Base-by-base conservation (phyloP, 176 grass and related monocot species). In the Neostapfia colusana region DNA sequence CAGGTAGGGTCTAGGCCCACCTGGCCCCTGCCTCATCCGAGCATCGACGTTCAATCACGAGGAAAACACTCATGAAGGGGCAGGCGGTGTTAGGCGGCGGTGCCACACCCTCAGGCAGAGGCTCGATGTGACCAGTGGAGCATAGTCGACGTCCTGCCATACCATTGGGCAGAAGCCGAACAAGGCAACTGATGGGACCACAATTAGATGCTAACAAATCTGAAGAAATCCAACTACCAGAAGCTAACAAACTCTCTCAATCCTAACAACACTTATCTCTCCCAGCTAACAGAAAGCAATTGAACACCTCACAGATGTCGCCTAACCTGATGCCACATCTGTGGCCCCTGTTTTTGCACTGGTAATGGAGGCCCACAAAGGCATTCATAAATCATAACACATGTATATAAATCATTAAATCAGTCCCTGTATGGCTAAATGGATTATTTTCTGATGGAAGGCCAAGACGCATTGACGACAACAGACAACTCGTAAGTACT, bases 351-450 rank as follows among this genome's bases (percentile, higher is more conserved):
- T 55, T 55, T 55, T 8, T 55, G 20, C 6, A 10, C 51, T 3
- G 51, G 51, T 55, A 21, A 23, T 55, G 20, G 7, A 21, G 18
- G 51, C 20, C 20, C 51, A 21, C 51, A 55, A 55, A 55, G 2
- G 1, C 20, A 1, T 51, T n/a, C n/a, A n/a, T n/a, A n/a, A n/a
- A n/a, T 20, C 49, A 51, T 20, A 49, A 7, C 5, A 10, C 26
- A 58, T 74, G 17, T 74, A 18, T 27, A 7, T n/a, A n/a, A n/a
- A n/a, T n/a, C n/a, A n/a, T n/a, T 20, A 42, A 59, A 53, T 28
- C 74, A 56, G 7, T 78, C 65, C 37, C 14, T 59, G 37, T 55
- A 42, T 26, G 56, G 72, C 13, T 44, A 45, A 74, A 25, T 82
- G 61, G 61, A 38, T 75, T 37, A 70, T 25, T 17, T 74, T 75